A percentile compares a stretch with the other conserved stretches of the same genome.
These are phyloP conservation scores for Gigaspora rosea DNA, from an alignment of 192 early-diverging fungal genomes.

Conservation along the genomic window DNA sequence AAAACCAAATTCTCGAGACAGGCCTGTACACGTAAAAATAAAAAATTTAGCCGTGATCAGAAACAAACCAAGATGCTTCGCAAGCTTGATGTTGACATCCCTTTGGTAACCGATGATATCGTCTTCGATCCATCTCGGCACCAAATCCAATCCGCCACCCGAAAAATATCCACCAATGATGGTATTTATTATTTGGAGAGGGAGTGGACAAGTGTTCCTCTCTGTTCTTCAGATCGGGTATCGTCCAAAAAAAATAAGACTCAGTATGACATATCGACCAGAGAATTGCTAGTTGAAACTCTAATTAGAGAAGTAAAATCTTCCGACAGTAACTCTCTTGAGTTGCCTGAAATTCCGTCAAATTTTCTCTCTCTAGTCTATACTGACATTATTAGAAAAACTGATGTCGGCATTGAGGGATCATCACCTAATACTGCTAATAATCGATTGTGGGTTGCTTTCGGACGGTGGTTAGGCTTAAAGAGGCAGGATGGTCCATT, in stretches of 20 bases:
- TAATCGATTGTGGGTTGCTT: slow-evolving; percentile 10
- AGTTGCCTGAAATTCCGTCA: background rate
- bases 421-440: background rate
- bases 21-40: too few relatives aligned
- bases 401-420: background rate
- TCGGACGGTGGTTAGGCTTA: slow-evolving; percentile 15
- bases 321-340: background rate
- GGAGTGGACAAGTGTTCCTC: too few relatives aligned
- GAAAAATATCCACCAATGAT: too few relatives aligned
- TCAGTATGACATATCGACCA: background rate
- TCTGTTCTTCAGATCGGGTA: too few relatives aligned
- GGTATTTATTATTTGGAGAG: too few relatives aligned
- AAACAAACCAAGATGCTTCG: too few relatives aligned
- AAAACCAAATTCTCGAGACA: too few relatives aligned
- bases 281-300: background rate
- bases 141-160: too few relatives aligned
- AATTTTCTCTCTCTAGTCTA: background rate
- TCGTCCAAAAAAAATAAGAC: background rate
- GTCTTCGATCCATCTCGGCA: too few relatives aligned
- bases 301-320: background rate
- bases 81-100: too few relatives aligned
- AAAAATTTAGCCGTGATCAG: too few relatives aligned
- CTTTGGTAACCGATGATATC: too few relatives aligned
- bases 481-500: slow-evolving; percentile 1
- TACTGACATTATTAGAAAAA: slow-evolving; percentile 1